Conservation (phyloP, 495 filamentous ascomycete genomes). For the Penicillium lagena region DNA sequence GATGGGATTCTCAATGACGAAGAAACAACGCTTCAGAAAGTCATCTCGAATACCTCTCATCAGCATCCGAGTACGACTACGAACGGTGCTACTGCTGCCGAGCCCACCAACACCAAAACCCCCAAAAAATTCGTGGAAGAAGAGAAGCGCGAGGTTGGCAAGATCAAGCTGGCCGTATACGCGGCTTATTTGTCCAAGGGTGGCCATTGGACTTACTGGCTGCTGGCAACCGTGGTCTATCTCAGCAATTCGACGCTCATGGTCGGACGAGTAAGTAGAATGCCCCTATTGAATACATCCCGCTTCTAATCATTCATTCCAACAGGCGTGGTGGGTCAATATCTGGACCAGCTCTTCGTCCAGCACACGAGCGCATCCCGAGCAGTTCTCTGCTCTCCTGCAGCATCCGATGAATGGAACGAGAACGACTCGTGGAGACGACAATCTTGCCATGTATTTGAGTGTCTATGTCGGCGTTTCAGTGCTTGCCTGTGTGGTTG, state of each 20-base stretch:
- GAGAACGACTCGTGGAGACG: not conserved
- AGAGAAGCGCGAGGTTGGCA: slow-evolving; percentile 60
- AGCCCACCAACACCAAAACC: slow-evolving; percentile 12
- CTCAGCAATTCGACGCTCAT: slow-evolving; percentile 16
- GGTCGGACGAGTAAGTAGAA: slow-evolving; percentile 31
- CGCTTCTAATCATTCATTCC: slow-evolving; percentile 1
- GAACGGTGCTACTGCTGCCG: slow-evolving; percentile 23
- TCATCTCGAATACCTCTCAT: slow-evolving; percentile 17
- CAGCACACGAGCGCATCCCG: slow-evolving; percentile 14
- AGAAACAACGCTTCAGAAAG: slow-evolving; percentile 15
- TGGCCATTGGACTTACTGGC: slow-evolving; percentile 32
- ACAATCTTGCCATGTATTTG: slow-evolving; percentile 53
- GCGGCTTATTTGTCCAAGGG: slow-evolving; percentile 61
- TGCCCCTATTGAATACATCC: slow-evolving; percentile 5
- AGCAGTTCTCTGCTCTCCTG: slow-evolving; percentile 9
- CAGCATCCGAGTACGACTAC: slow-evolving; percentile 29
- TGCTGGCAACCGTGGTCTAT: slow-evolving; percentile 8
- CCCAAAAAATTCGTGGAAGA: slow-evolving; percentile 70
- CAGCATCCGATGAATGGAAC: slow-evolving; percentile 14
- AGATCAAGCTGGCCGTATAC: slow-evolving; percentile 58
- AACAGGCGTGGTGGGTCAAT: slow-evolving; percentile 61
- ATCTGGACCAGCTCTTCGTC: slow-evolving; percentile 52
- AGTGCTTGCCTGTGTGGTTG: slow-evolving; percentile 45
- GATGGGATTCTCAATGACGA: slow-evolving; percentile 7
- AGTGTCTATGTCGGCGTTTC: slow-evolving; percentile 61